Conservation (phyloP, 139 green algal species). For the Coelastrella sp. region DNA sequence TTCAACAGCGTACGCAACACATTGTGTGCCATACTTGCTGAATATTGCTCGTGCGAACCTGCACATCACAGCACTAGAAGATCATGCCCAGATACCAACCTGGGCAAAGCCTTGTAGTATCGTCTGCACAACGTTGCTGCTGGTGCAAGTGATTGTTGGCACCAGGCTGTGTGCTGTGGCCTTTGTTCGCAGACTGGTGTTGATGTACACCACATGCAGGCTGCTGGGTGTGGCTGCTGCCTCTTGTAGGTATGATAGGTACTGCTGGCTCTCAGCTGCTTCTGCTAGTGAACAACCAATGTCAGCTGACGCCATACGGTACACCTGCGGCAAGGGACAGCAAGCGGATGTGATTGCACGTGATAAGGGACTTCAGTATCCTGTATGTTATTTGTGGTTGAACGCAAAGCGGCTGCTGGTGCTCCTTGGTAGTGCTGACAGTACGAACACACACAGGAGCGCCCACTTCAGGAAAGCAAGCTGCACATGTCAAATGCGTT, state of each 20-base stretch:
- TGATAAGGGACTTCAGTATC: no score
- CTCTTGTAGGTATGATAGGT: constrained; percentile 82
- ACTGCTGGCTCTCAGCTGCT: constrained; percentile 86
- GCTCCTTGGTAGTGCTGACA: no score
- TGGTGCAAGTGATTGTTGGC: constrained; percentile 99
- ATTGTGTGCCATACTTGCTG: no score
- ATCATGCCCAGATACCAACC: constrained; percentile 43
- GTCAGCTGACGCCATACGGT: constrained; percentile 85
- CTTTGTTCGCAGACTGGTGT: constrained; percentile 96
- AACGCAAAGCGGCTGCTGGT: no score
- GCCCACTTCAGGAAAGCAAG: no score
- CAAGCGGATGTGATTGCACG: not conserved
- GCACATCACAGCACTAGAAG: no score
- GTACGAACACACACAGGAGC: no score
- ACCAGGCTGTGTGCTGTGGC: constrained; percentile 85
- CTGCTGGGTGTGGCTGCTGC: constrained; percentile 64
- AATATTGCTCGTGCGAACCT: no score
- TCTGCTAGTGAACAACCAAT: constrained; percentile 99
- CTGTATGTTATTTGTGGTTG: no score
- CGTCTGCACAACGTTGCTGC: constrained; percentile 98
- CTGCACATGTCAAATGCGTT: no score
- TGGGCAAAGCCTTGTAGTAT: constrained; percentile 93
- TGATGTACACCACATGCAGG: constrained; percentile 99
- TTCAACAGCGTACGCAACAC: no score
- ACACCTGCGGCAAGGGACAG: constrained; percentile 69